Evolutionary conservation across 352 stramenopile genomes (phyloP).

Genomic region (Lagenidium giganteum): DNA sequence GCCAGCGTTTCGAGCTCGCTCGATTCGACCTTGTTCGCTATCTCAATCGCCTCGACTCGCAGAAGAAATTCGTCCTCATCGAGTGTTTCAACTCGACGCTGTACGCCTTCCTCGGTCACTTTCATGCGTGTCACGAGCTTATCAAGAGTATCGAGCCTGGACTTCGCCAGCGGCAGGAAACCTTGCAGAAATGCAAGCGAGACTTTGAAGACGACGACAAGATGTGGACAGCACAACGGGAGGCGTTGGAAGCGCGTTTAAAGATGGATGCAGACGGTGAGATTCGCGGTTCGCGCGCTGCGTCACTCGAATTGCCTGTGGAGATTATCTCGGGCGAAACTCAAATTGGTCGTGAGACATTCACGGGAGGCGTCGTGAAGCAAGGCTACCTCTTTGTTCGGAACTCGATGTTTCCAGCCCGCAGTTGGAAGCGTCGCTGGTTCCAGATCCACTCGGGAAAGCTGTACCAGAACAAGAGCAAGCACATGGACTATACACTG

Average conservation of each 20-base stretch:
- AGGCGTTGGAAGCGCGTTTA: constrained; percentile 51
- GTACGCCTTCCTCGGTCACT: constrained; percentile 76
- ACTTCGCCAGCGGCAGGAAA: constrained; percentile 61
- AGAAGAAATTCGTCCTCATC: constrained; percentile 82
- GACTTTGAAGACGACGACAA: constrained; percentile 70
- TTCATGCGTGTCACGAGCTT: constrained; percentile 76
- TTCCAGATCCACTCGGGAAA: constrained; percentile 87
- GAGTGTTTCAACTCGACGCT: constrained; percentile 84
- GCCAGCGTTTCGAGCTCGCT: constrained; percentile 72
- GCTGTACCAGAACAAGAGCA: constrained; percentile 75
- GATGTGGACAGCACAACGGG: constrained; percentile 72
- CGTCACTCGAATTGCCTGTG: constrained; percentile 58
- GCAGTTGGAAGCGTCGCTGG: constrained; percentile 84
- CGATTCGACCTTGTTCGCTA: constrained; percentile 83
- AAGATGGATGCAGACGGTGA: constrained; percentile 42
- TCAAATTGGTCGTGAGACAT: constrained; percentile 35
- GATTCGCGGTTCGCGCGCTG: constrained; percentile 15
- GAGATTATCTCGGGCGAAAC: constrained; percentile 77
- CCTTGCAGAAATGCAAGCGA: constrained; percentile 51
- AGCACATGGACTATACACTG: constrained; percentile 69
- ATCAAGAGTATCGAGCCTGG: constrained; percentile 72
- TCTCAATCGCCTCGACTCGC: constrained; percentile 75
- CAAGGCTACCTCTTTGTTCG: constrained; percentile 86
- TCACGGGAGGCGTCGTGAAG: constrained; percentile 41
- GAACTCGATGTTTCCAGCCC: constrained; percentile 73